These are phyloP conservation scores for Irpex sp. DNA, from an alignment of 1,284 basidiomycete species.

Conservation along the genomic window DNA sequence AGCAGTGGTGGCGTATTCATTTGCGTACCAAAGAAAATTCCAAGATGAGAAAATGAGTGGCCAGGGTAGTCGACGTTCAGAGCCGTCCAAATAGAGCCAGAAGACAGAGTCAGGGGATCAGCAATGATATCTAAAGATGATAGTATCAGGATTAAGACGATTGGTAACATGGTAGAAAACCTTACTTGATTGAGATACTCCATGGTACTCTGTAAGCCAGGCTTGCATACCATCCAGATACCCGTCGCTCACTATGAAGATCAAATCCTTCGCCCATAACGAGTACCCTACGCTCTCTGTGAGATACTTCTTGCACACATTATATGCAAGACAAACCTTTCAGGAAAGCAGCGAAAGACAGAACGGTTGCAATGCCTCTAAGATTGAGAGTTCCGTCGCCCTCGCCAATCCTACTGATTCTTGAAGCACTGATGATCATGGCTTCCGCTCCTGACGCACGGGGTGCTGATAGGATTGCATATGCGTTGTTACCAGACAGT, in stretches of 20 bases:
- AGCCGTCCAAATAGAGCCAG: constrained; percentile 92
- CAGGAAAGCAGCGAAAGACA: constrained; percentile 81
- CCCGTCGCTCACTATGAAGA: constrained; percentile 89
- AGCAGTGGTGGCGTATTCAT: background rate
- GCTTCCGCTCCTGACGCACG: constrained; percentile 89
- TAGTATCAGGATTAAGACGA: background rate
- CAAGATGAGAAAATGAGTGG: constrained; percentile 93
- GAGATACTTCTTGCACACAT: background rate
- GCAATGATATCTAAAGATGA: constrained; percentile 54
- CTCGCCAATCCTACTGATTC: constrained; percentile 67
- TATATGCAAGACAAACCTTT: constrained; percentile 53
- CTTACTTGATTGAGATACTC: constrained; percentile 62
- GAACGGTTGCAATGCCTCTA: constrained; percentile 80
- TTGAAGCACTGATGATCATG: constrained; percentile 86
- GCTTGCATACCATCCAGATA: constrained; percentile 91
- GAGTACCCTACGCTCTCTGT: constrained; percentile 63
- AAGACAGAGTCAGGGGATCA: constrained; percentile 58
- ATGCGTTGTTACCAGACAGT: constrained; percentile 71
- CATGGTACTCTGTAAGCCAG: constrained; percentile 86
- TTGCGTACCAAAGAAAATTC: constrained; percentile 81
- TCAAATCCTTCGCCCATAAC: constrained; percentile 91
- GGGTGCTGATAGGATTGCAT: constrained; percentile 80
- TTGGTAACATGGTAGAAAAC: background rate
- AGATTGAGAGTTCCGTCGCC: constrained; percentile 68
- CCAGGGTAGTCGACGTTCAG: constrained; percentile 94